Evolutionary conservation across 164 flowering plant genomes (phyloP).

Genomic region (Paratinospora sagittata): DNA sequence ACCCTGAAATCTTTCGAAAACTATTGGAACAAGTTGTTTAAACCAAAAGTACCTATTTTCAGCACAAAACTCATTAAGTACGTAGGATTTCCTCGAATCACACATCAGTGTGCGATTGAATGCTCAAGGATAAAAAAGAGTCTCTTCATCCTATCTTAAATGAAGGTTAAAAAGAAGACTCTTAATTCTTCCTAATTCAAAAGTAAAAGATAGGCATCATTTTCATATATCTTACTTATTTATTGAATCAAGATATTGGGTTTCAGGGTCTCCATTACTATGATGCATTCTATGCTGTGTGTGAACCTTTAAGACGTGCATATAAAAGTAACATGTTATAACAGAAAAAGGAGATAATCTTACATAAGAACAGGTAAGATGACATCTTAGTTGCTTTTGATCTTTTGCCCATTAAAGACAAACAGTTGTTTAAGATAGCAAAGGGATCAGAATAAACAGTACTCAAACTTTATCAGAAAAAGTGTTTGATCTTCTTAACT

Average conservation of each 20-base stretch:
- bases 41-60: too few species aligned
- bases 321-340: not conserved
- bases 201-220: not conserved
- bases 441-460: not conserved
- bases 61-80: too few species aligned
- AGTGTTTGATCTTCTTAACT: conserved; percentile 15
- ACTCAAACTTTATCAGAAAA: not conserved
- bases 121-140: not conserved
- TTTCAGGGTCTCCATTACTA: not conserved
- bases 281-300: not conserved
- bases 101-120: too few species aligned
- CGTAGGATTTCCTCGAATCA: too few species aligned
- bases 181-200: too few species aligned
- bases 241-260: not conserved
- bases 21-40: not conserved
- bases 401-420: not conserved
- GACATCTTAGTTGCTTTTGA: conserved; percentile 3
- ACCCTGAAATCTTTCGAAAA: too few species aligned
- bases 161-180: too few species aligned
- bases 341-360: not conserved
- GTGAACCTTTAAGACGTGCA: not conserved
- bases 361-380: not conserved
- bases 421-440: not conserved
- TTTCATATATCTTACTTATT: not conserved
- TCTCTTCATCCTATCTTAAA: not conserved